Percentiles rank a stretch among this genome's conserved stretches.
These are phyloP conservation scores for Reticulascus tulasneorum DNA, from an alignment of 2,329 filamentous ascomycete species.

Conservation along the genomic window DNA sequence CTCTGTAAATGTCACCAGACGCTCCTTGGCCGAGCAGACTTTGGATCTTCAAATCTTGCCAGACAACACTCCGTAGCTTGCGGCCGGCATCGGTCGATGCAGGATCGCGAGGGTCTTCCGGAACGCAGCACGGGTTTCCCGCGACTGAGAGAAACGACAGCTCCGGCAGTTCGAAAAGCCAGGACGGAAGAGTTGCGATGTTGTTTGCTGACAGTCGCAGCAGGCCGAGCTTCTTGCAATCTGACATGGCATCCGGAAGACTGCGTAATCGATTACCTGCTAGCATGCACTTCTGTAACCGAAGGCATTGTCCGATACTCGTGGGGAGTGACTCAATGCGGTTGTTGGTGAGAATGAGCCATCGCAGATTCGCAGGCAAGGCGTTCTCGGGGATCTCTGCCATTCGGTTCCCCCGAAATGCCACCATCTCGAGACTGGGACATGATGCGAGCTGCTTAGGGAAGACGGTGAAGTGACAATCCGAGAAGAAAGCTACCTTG, in stretches of 20 bases:
- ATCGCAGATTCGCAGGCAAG: constrained; percentile 38
- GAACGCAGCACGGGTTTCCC: constrained; percentile 38
- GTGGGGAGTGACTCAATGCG: constrained; percentile 31
- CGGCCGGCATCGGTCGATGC: constrained; percentile 13
- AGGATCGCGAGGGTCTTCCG: constrained; percentile 8
- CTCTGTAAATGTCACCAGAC: constrained; percentile 42
- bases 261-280: constrained; percentile 37
- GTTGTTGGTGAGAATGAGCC: constrained; percentile 46
- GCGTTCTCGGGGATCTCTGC: constrained; percentile 32
- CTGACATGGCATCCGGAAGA: constrained; percentile 37
- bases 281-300: constrained; percentile 46
- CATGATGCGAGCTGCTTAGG: constrained; percentile 37
- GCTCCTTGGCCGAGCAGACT: constrained; percentile 39
- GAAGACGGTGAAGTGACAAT: constrained; percentile 39
- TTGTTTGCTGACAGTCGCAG: constrained; percentile 40
- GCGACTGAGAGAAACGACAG: constrained; percentile 44
- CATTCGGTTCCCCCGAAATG: constrained; percentile 45
- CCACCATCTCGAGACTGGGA: constrained; percentile 43
- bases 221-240: constrained; percentile 39
- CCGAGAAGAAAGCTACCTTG: constrained; percentile 42
- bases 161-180: constrained; percentile 40
- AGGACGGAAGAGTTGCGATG: constrained; percentile 32
- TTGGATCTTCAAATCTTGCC: constrained; percentile 35
- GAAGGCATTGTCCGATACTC: constrained; percentile 37
- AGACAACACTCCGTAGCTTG: constrained; percentile 34